Base-by-base conservation (phyloP, 2,329 filamentous ascomycete species). In the Epichloe gansuensis region DNA sequence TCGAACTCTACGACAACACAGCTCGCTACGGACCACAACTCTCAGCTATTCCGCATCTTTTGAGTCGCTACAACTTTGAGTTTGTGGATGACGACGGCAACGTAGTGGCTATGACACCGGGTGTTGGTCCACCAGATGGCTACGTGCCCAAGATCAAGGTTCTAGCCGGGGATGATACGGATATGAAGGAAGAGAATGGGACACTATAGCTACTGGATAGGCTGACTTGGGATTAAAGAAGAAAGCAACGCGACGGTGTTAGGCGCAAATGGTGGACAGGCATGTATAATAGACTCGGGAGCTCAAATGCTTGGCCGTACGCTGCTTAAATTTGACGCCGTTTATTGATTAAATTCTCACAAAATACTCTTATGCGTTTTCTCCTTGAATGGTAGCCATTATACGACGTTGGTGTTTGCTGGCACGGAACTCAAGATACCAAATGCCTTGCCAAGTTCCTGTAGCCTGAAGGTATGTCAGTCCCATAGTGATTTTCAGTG, bases 1-100 rank as follows among this genome's bases (percentile, higher is more conserved):
- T 97, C 70, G 93, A 98, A 72, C 82, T 98, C 41, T 98, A 98
- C 74, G 93, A 98, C 64, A 98, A 98, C 70, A 95, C 89, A 0
- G 86, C 85, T 12, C 79, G 93, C 55, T 98, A 98, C 66, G 93
- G 93, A 0, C 93, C 93, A 4, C 93, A 98, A 67, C 82, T 98
- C 15, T 95, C 91, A 1, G 93, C 93, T 1, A 97, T 98, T 53
- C 93, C 93, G 0, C 93, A 98, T 67, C 78, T 97, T 4, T 80
- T 98, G 11, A 95, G 90, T 58, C 80, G 90, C 52, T 98, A 97
- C 72, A 94, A 96, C 70, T 97, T 97, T 65, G 91, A 98, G 65
- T 97, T 95, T 62, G 86, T 97, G 45, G 89, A 98, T 67, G 93
- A 98, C 71, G 79, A 88, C 48, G 91, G 90, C 54, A 85, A 94